phyloP scores from a whole-genome alignment of 768 basidiomycete genomes.

The Lactifluus pinguis region DNA sequence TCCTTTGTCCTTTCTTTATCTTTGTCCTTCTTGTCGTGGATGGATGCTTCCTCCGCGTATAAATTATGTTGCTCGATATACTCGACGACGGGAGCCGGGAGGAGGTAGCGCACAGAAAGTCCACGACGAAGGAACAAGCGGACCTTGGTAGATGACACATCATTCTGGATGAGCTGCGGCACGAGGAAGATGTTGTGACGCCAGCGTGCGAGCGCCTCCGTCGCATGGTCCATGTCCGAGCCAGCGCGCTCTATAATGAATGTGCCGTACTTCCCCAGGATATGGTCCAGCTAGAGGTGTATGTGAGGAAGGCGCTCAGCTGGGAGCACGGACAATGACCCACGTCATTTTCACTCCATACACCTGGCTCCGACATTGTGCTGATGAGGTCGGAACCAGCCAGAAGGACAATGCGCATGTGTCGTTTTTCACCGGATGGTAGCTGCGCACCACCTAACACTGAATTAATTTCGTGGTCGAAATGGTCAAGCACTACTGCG shows the following conservation, averaged over 20 bases:
- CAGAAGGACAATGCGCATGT: constrained; percentile 83
- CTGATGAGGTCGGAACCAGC: constrained; percentile 98
- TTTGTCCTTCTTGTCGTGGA: constrained; percentile 31
- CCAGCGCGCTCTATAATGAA: constrained; percentile 95
- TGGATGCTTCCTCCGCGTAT: constrained; percentile 53
- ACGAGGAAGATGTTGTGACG: constrained; percentile 50
- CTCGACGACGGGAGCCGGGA: constrained; percentile 84
- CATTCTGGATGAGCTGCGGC: constrained; percentile 92
- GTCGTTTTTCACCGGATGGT: constrained; percentile 63
- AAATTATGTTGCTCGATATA: constrained; percentile 85
- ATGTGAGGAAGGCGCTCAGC: constrained; percentile 8
- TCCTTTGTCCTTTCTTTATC: constrained; percentile 21
- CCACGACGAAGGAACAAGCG: constrained; percentile 72
- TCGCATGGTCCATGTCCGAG: constrained; percentile 35
- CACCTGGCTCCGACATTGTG: constrained; percentile 97
- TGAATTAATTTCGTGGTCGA: constrained; percentile 89
- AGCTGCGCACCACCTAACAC: constrained; percentile 70
- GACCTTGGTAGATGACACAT: constrained; percentile 93
- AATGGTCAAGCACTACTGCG: constrained; percentile 94
- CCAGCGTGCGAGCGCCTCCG: constrained; percentile 22
- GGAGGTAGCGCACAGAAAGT: constrained; percentile 78
- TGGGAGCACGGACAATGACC: constrained; percentile 28
- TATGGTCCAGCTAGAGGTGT: constrained; percentile 74
- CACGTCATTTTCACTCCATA: constrained; percentile 93
- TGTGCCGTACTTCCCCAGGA: constrained; percentile 88